phyloP scores from a whole-genome alignment of 768 basidiomycete species.

The Panus rudis region DNA sequence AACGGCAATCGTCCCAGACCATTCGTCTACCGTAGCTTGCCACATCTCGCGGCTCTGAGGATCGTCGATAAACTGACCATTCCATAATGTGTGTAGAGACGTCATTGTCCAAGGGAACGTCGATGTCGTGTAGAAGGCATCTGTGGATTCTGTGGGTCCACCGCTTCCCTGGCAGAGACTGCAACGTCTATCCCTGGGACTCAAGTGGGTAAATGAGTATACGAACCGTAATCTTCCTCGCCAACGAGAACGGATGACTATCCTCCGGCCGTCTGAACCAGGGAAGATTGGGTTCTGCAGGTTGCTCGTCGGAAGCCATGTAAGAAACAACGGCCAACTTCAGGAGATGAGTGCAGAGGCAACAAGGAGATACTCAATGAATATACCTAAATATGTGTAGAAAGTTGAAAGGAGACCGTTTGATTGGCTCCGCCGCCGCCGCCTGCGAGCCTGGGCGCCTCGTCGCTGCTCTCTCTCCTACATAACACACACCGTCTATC shows the following conservation, averaged over 20 bases:
- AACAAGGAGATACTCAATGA: too few species aligned
- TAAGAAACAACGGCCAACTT: too few species aligned
- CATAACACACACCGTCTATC: conserved; percentile 7
- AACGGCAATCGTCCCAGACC: conserved; percentile 44
- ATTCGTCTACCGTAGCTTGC: conserved; percentile 39
- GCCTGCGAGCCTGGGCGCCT: conserved; percentile 3
- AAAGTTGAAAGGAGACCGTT: conserved; percentile 2
- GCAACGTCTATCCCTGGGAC: background rate
- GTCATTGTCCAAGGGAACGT: conserved; percentile 21
- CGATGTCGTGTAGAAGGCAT: conserved; percentile 17
- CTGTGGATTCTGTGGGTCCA: too few species aligned
- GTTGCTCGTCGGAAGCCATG: too few species aligned
- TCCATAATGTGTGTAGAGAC: conserved; percentile 35
- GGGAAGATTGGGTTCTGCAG: too few species aligned
- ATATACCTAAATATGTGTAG: background rate
- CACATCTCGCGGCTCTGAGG: conserved; percentile 33
- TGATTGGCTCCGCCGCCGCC: background rate
- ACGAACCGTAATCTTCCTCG: conserved; percentile 9
- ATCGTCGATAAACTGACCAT: conserved; percentile 22
- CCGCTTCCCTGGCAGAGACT: conserved; percentile 1
- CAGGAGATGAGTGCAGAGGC: too few species aligned
- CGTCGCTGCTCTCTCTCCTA: conserved; percentile 11
- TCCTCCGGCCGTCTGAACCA: conserved; percentile 12
- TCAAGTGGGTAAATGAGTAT: conserved; percentile 4
- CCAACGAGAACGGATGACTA: conserved; percentile 4